Conservation (phyloP, 2,329 filamentous ascomycete species). For the Cladorrhinum sp. region DNA sequence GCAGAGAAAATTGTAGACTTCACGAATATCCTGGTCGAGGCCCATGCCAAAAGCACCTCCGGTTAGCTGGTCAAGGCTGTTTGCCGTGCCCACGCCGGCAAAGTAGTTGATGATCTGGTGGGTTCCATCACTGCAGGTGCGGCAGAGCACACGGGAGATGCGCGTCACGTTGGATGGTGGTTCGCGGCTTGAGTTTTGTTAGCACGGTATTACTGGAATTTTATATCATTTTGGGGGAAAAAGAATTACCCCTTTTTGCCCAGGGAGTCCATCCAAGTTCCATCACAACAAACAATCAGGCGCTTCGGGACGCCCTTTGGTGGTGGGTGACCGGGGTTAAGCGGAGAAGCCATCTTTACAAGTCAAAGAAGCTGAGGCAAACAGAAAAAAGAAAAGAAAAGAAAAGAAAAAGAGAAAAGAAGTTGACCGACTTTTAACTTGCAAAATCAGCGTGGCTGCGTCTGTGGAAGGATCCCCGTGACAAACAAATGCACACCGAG, state of each 20-base stretch:
- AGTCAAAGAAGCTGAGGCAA: background rate
- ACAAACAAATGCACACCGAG: background rate
- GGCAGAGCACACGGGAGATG: constrained; percentile 28
- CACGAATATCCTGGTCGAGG: constrained; percentile 33
- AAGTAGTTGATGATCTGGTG: constrained; percentile 34
- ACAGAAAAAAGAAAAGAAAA: background rate
- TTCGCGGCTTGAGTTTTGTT: constrained; percentile 12
- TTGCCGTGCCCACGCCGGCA: constrained; percentile 33
- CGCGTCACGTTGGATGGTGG: constrained; percentile 33
- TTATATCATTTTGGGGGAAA: background rate
- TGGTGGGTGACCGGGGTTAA: constrained; percentile 1
- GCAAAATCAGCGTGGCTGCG: background rate
- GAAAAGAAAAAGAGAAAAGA: background rate
- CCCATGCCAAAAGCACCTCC: constrained; percentile 35
- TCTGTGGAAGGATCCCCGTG: too few species aligned
- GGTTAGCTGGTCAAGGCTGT: constrained; percentile 29
- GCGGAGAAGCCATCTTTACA: constrained; percentile 12
- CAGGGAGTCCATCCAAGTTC: constrained; percentile 35
- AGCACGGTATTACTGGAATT: too few species aligned
- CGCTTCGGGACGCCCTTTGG: constrained; percentile 24
- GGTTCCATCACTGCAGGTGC: constrained; percentile 28
- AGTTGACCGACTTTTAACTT: background rate
- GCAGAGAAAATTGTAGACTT: constrained; percentile 39
- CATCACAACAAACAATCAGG: constrained; percentile 34
- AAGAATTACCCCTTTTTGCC: constrained; percentile 27